phyloP scores from a whole-genome alignment of 108 stramenopile genomes.

The Discostella stelligeroides region DNA sequence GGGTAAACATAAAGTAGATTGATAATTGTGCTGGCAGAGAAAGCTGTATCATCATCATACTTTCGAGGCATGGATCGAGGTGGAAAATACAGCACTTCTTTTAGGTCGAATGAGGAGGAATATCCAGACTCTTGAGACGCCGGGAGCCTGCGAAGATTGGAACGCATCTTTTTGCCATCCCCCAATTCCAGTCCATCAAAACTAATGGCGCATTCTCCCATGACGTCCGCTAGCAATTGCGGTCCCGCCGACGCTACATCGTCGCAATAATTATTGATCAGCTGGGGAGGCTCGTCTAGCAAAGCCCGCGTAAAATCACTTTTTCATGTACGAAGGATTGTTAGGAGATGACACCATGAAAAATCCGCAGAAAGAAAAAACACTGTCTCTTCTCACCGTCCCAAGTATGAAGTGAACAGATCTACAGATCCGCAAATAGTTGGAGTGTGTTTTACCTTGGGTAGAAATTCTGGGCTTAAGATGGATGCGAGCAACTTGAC shows the following conservation, averaged over 20 bases:
- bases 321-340: too few relatives aligned
- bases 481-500: slow-evolving; percentile 37
- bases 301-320: slow-evolving; percentile 74
- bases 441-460: background rate
- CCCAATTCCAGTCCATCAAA: slow-evolving; percentile 34
- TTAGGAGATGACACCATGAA: too few relatives aligned
- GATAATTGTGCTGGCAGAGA: slow-evolving; percentile 49
- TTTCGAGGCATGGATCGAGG: slow-evolving; percentile 53
- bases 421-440: slow-evolving; percentile 12
- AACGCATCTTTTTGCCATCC: slow-evolving; percentile 50
- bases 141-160: slow-evolving; percentile 76
- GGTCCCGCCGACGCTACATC: slow-evolving; percentile 45
- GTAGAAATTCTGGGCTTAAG: background rate
- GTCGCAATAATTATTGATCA: slow-evolving; percentile 5
- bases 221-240: slow-evolving; percentile 69
- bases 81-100: slow-evolving; percentile 79
- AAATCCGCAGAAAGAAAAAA: too few relatives aligned
- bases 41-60: slow-evolving; percentile 55
- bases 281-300: slow-evolving; percentile 56
- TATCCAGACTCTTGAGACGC: slow-evolving; percentile 58
- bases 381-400: background rate
- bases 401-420: slow-evolving; percentile 66
- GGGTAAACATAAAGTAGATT: slow-evolving; percentile 86
- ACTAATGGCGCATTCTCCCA: slow-evolving; percentile 78
- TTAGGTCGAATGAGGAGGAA: slow-evolving; percentile 64